phyloP scores from a whole-genome alignment of 257 asterid genomes.

The Euphrasia confusa region DNA sequence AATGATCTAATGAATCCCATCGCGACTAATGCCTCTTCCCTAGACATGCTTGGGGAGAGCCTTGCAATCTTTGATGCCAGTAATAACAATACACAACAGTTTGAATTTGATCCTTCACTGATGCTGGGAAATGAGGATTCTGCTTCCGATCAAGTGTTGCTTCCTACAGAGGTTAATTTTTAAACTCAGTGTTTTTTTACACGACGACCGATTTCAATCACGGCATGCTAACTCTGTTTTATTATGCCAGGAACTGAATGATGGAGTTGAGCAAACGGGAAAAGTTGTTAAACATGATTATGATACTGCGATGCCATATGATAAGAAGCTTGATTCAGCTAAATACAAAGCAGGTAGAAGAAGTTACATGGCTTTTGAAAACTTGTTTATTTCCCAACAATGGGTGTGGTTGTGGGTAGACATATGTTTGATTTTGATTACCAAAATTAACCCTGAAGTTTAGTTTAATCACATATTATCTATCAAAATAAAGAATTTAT shows the following conservation, averaged over 20 bases:
- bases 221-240: slow-evolving; percentile 11
- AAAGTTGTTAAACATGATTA: slow-evolving; percentile 20
- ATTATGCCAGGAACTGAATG: slow-evolving; percentile 39
- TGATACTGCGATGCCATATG: slow-evolving; percentile 38
- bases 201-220: neutral
- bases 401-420: neutral
- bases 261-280: slow-evolving; percentile 34
- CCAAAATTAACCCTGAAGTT: neutral
- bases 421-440: neutral
- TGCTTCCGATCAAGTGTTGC: slow-evolving; percentile 29
- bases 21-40: slow-evolving; percentile 37
- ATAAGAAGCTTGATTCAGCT: slow-evolving; percentile 28
- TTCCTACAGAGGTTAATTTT: slow-evolving; percentile 38
- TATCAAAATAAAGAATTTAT: too few relatives aligned
- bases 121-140: slow-evolving; percentile 38
- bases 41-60: slow-evolving; percentile 60
- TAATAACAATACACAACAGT: slow-evolving; percentile 30
- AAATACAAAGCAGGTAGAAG: slow-evolving; percentile 47
- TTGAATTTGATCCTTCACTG: slow-evolving; percentile 41
- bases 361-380: slow-evolving; percentile 4
- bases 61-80: slow-evolving; percentile 57
- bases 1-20: slow-evolving; percentile 55
- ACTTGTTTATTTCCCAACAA: neutral
- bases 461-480: too few relatives aligned
- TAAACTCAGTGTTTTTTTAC: neutral